Conservation (phyloP, 164 flowering plant genomes). For the Magnolia officinalis region DNA sequence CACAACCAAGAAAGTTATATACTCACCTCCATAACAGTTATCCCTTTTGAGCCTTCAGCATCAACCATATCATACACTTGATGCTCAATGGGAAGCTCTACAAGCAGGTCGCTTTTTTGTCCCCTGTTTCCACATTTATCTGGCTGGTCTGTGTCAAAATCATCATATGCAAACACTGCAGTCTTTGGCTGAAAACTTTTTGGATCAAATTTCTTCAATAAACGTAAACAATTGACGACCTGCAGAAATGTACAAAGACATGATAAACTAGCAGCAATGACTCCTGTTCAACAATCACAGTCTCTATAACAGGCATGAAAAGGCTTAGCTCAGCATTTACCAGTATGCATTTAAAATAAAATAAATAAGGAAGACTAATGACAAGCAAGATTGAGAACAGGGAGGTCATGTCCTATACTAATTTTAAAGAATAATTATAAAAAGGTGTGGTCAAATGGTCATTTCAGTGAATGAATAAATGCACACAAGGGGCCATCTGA, state of each 20-base stretch:
- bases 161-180: slow-evolving; percentile 32
- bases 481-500: no score
- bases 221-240: slow-evolving; percentile 64
- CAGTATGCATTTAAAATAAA: no score
- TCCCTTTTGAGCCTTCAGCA: slow-evolving; percentile 67
- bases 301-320: no score
- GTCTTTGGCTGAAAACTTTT: slow-evolving; percentile 42
- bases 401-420: no score
- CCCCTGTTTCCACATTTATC: slow-evolving; percentile 40
- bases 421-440: no score
- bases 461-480: not conserved
- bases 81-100: slow-evolving; percentile 80
- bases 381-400: not conserved
- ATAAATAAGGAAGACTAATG: not conserved
- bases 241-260: slow-evolving; percentile 24
- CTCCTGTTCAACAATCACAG: not conserved
- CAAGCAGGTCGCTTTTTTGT: slow-evolving; percentile 58
- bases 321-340: no score
- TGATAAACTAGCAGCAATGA: no score
- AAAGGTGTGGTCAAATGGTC: not conserved
- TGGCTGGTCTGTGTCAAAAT: slow-evolving; percentile 30
- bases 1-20: not conserved
- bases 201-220: slow-evolving; percentile 51
- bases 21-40: slow-evolving; percentile 55
- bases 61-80: slow-evolving; percentile 84